Evolutionary conservation across 306 rosid genomes (phyloP), one percentile per base, ranked within the genome.

Genomic region (Castanospermum australe): DNA sequence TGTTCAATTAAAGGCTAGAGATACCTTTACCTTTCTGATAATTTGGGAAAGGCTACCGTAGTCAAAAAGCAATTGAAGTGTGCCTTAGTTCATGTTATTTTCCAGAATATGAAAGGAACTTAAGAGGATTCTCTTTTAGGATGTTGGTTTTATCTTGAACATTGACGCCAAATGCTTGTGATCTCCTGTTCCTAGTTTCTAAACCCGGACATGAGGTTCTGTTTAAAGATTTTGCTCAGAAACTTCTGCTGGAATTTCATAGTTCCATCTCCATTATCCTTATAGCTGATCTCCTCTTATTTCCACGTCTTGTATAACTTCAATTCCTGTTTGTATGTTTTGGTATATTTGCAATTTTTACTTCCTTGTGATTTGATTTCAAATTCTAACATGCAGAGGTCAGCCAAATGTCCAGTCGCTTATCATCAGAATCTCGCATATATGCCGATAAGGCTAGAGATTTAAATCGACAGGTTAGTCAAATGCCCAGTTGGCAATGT

Each of bases 371-470:
- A 20, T 22, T 35, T 88, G 59, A 72, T 71, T 67, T 61, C 22
- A 13, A 73, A 69, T 78, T 45, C 69, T 67, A 86, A 86, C 68
- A 80, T 88, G 88, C 98, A 95, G 99, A 91, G 98, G 99, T 93
- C 86, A 93, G 97, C 83, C 90, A 93, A 90, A 93, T 93, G 96
- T 95, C 98, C n/a, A 91, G 91, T 81, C 94, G 92, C 74, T 85
- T 95, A 78, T 89, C 99, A 47, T 95, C 96, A 51, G 99, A 95
- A 91, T 91, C 99, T 67, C 96, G 98, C 73, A 77, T 87, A 51
- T 95, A 93, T 83, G 99, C 98, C 61, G 96, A 93, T 62, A 95
- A 89, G 92, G 99, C 99, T 5, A 89, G 88, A 79, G 99, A 95
- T 83, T 81, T 95, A 47, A 95, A 93, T 80, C 89, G 94, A 44